Base-by-base conservation (phyloP, 129 eudicot species). In the Artemisia tridentata region DNA sequence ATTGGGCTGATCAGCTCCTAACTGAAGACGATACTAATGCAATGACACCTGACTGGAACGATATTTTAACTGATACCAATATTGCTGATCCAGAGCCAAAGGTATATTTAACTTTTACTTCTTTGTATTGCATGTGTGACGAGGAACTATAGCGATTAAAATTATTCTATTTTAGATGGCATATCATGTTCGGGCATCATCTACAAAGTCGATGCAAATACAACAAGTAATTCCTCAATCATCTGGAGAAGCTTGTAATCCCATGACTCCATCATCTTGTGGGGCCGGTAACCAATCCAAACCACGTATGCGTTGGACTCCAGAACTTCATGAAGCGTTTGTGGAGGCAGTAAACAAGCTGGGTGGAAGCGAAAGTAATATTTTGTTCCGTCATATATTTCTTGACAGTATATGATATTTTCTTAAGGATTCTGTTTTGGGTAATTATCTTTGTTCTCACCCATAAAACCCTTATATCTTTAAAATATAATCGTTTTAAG, bases 241-340 rank as follows among this genome's bases (percentile, higher is more conserved):
- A 65, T 82, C 89, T 46, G 85, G 76, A 34, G 96, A 91, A 83
- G 75, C 79, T 69, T 72, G 86, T 38, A 50, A 67, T 56, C 78
- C 75, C 58, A 72, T 75, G 67, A 66, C 79, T 71, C 81, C 92
- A 19, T 73, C 85, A 25, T 77, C 96, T 72, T 78, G 91, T 16
- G 81, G 65, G 13, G 80, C 80, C 65, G 81, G 85, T 27, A 68
- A 86, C 29, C 81, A 88, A 72, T 65, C 81, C 60, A 92, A 89
- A 80, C 83, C 83, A 66, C 88, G 96, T 10, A 92, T 92, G 98
- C 98, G 98, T 38, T 92, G 98, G 98, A 92, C 98, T n/a, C 98
- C 95, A 11, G 98, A 92, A 79, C 95, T 92, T 45, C 96, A 92
- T 77, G 98, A 92, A 80, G 90, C 98, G 71, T 92, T 92, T 75